Percentiles rank a stretch among this genome's conserved stretches.
These are phyloP conservation scores for Mycoemilia scoparia DNA, from an alignment of 192 early-diverging fungal genomes.

Conservation along the genomic window DNA sequence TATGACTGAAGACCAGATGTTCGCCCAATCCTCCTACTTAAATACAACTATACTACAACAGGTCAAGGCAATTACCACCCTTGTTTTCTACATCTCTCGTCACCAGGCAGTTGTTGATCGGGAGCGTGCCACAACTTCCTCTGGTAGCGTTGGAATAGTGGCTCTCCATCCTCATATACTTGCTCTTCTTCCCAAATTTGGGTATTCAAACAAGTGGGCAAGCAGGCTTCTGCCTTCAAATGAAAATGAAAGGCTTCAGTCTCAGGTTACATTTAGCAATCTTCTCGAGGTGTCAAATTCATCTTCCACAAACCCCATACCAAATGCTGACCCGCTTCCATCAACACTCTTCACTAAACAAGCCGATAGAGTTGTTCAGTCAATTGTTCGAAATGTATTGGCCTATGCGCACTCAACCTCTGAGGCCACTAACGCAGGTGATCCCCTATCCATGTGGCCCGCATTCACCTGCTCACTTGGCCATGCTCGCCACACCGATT, in stretches of 20 bases:
- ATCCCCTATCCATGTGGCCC: constrained; percentile 10
- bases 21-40: constrained; percentile 3
- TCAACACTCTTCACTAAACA: constrained; percentile 24
- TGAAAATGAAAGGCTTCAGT: constrained; percentile 27
- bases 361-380: constrained; percentile 20
- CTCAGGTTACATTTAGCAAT: constrained; percentile 11
- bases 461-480: constrained; percentile 27
- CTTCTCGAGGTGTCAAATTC: no score
- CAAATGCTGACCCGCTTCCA: no score
- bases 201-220: constrained; percentile 10
- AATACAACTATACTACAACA: constrained; percentile 17
- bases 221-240: constrained; percentile 11
- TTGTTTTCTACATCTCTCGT: constrained; percentile 19
- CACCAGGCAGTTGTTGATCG: constrained; percentile 27
- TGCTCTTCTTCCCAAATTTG: constrained; percentile 22
- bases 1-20: no score
- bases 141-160: constrained; percentile 21
- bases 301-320: no score
- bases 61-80: constrained; percentile 14
- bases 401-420: constrained; percentile 25
- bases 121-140: constrained; percentile 15
- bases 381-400: constrained; percentile 16
- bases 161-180: constrained; percentile 21
- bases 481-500: constrained; percentile 28
- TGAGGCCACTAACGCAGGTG: constrained; percentile 2